Percentiles rank a stretch among this genome's conserved stretches.
Evolutionary conservation across 306 rosid species (phyloP).

Genomic region (Casuarina equisetifolia): DNA sequence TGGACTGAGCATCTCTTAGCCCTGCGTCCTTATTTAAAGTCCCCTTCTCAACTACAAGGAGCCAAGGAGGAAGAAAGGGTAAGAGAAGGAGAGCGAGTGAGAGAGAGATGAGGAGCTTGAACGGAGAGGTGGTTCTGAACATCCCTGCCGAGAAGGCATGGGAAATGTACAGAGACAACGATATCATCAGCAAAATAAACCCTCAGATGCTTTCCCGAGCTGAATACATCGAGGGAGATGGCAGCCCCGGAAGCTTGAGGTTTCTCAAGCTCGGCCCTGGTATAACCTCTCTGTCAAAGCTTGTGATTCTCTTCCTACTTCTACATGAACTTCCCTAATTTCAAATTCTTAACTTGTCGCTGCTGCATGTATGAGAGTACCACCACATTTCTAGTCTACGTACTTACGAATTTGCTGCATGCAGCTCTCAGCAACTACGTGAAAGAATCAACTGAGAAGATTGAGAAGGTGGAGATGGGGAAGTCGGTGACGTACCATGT

Average conservation of each 20-base stretch:
- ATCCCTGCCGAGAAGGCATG: constrained; percentile 44
- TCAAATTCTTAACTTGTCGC: not conserved
- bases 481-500: constrained; percentile 36
- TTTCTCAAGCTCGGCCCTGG: constrained; percentile 48
- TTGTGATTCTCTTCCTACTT: not conserved
- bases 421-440: constrained; percentile 38
- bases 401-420: not conserved
- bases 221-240: constrained; percentile 43
- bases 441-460: constrained; percentile 39
- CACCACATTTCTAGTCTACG: too few species aligned
- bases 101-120: constrained; percentile 35
- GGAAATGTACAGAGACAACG: constrained; percentile 43
- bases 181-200: constrained; percentile 37
- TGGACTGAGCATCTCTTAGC: not conserved
- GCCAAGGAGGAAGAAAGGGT: not conserved
- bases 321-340: too few species aligned
- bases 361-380: not conserved
- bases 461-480: constrained; percentile 43
- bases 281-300: not conserved
- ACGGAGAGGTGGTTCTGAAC: constrained; percentile 39
- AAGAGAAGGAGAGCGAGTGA: not conserved
- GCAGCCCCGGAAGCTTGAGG: constrained; percentile 43
- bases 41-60: not conserved
- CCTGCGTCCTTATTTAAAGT: constrained; percentile 15
- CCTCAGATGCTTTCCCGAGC: constrained; percentile 43